Conservation (phyloP, 331 rosid genomes). For the Cydonia oblonga region DNA sequence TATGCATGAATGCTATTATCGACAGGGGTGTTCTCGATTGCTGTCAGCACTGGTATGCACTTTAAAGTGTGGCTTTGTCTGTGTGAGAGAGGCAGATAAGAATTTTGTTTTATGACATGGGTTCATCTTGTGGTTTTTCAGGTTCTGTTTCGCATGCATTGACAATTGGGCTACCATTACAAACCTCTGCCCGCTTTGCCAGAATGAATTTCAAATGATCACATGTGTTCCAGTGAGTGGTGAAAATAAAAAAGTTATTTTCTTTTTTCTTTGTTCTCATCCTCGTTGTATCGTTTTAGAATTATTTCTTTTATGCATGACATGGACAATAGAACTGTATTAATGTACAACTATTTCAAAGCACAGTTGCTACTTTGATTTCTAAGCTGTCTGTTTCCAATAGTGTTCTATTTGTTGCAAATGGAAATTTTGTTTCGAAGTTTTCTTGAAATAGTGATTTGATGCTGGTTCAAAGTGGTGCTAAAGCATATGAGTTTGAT, state of each 20-base stretch:
- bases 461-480: constrained; percentile 9
- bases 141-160: constrained; percentile 95
- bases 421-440: not conserved
- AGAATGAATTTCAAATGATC: constrained; percentile 90
- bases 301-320: constrained; percentile 14
- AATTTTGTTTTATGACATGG: not conserved
- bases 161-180: constrained; percentile 99
- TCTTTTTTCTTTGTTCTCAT: no score
- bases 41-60: constrained; percentile 84
- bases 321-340: not conserved
- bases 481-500: constrained; percentile 22
- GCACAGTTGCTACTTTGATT: constrained; percentile 4
- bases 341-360: not conserved
- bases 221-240: constrained; percentile 98
- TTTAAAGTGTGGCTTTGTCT: not conserved
- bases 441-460: constrained; percentile 3
- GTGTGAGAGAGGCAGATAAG: not conserved
- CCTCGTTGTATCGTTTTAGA: constrained; percentile 5
- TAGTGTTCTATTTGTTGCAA: not conserved
- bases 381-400: not conserved
- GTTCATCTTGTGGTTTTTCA: constrained; percentile 16
- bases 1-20: constrained; percentile 79
- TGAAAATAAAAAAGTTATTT: constrained; percentile 17
- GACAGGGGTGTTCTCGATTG: constrained; percentile 94
- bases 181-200: constrained; percentile 97